Evolutionary conservation across 23 red algal species (phyloP), one percentile per base, ranked within the genome.

Genomic region (Gracilariopsis chorda): DNA sequence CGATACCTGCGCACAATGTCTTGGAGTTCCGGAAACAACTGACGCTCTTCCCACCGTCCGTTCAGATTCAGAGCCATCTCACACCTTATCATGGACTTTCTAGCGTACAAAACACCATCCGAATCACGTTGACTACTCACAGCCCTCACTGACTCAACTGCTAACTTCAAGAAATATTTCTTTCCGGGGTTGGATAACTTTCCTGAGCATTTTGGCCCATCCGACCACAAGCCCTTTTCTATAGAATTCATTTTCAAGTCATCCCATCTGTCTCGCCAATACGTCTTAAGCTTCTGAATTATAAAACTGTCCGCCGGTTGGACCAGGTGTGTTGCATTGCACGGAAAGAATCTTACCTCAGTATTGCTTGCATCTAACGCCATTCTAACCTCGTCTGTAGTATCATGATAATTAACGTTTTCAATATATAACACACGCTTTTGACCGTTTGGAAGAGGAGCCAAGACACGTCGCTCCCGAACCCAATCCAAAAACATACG

Each of bases 61-160:
- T n/a, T 68, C 12, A 68, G 61, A 68, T 68, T 68, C 61, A 68
- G 33, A 14, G 61, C 61, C 61, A 68, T 68, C 12, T 29, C 61
- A 17, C 20, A 27, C 61, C n/a, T 17, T 14, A 68, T 68, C 61
- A 68, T 68, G 11, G 61, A 17, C 25, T 68, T 68, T 12, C 61
- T 17, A 17, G 25, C 61, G 25, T 68, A 68, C 25, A 29, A 68
- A 14, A 68, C 61, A 11, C 61, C 61, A 68, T 68, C 61, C 16
- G 27, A 17, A 68, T 68, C 61, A 17, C 13, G 13, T 68, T 68
- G 12, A 12, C 13, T 68, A 29, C 33, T 68, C 13, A 28, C 61
- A 68, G 13, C 25, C 20, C 61, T 29, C 27, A 68, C 61, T 68
- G 61, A 12, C 25, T 68, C 33, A 17, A 29, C 61, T 21, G 61